These are phyloP conservation scores for Hypoxylon sp. DNA, from an alignment of 2,329 filamentous ascomycete species.

Conservation along the genomic window DNA sequence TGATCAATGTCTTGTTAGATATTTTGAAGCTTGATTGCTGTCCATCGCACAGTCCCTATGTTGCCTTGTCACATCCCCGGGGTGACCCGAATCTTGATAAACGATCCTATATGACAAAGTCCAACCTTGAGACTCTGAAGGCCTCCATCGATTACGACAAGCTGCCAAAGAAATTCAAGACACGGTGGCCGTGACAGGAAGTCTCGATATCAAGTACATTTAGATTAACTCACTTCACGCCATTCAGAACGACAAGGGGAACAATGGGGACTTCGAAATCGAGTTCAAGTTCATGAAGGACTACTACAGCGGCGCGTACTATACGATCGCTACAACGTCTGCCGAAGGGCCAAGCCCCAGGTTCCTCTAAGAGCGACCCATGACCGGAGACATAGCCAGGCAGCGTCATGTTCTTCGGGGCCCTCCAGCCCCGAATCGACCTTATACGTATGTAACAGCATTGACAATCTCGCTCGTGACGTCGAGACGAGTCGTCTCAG, in stretches of 20 bases:
- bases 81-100: no score
- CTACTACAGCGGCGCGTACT: neutral
- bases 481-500: neutral
- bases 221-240: slow-evolving; percentile 8
- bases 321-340: neutral
- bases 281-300: neutral
- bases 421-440: neutral
- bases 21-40: no score
- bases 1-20: no score
- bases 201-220: slow-evolving; percentile 11
- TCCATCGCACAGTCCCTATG: no score
- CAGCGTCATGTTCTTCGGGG: neutral
- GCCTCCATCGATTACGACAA: neutral
- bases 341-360: neutral
- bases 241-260: neutral
- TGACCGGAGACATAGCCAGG: neutral
- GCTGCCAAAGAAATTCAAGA: slow-evolving; percentile 15
- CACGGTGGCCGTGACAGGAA: slow-evolving; percentile 7
- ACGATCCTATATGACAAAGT: no score
- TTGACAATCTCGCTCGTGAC: slow-evolving; percentile 12
- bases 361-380: neutral
- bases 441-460: slow-evolving; percentile 43
- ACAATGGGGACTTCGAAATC: neutral
- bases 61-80: no score
- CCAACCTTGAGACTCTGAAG: neutral